Evolutionary conservation across 73 alveolate genomes (phyloP).

Genomic region (Stentor coeruleus): DNA sequence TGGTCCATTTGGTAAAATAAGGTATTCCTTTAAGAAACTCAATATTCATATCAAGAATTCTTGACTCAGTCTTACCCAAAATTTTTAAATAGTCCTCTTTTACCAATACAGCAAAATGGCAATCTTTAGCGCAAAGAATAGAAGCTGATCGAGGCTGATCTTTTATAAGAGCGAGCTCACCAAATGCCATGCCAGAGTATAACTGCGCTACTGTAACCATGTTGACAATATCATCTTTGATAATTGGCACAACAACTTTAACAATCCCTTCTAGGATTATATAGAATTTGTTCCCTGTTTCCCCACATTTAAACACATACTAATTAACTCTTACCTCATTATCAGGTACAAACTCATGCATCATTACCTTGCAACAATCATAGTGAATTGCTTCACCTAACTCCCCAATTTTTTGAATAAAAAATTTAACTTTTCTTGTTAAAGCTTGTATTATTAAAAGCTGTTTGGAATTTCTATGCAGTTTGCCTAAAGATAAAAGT

Average conservation of each 20-base stretch:
- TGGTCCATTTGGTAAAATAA: slow-evolving; percentile 15
- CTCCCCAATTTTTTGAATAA: neutral
- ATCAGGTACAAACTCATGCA: neutral
- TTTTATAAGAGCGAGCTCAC: slow-evolving; percentile 38
- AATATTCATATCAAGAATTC: slow-evolving; percentile 6
- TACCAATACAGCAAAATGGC: slow-evolving; percentile 31
- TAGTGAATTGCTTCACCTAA: neutral
- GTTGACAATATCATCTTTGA: slow-evolving; percentile 4
- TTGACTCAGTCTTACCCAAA: neutral
- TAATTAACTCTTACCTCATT: neutral
- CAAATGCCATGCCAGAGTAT: slow-evolving; percentile 29
- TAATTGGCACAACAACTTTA: slow-evolving; percentile 13
- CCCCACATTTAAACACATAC: slow-evolving; percentile 26
- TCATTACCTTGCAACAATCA: neutral
- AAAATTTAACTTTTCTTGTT: neutral
- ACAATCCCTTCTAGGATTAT: slow-evolving; percentile 33
- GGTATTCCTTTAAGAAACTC: slow-evolving; percentile 26
- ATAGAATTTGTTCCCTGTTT: slow-evolving; percentile 31
- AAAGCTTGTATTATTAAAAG: neutral
- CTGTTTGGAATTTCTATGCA: neutral
- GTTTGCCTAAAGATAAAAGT: neutral
- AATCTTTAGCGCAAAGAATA: neutral
- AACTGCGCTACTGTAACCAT: neutral
- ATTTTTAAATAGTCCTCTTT: slow-evolving; percentile 33
- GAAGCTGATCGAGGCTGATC: slow-evolving; percentile 33